Percentiles rank a stretch among this genome's conserved stretches.
Conservation (phyloP, 352 stramenopile species). For the Phytophthora lateralis region DNA sequence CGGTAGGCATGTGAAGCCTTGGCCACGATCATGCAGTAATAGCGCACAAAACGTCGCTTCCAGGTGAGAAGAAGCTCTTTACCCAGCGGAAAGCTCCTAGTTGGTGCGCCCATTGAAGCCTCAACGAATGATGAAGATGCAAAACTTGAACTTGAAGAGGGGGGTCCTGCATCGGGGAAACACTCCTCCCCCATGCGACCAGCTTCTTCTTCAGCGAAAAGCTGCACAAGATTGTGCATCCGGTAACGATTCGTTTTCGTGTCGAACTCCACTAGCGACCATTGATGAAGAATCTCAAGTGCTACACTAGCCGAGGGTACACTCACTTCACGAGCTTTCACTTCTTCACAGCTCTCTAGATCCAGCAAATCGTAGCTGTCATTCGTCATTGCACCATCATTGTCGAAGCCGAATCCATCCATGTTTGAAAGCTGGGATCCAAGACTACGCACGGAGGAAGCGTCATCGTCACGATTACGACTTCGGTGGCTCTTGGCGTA, state of each 20-base stretch:
- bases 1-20: slow-evolving; percentile 78
- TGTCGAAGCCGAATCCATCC: slow-evolving; percentile 77
- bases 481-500: slow-evolving; percentile 49
- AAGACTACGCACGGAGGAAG: slow-evolving; percentile 58
- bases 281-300: slow-evolving; percentile 72
- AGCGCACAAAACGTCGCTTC: slow-evolving; percentile 86
- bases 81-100: slow-evolving; percentile 45
- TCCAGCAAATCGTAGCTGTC: slow-evolving; percentile 81
- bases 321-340: slow-evolving; percentile 50
- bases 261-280: slow-evolving; percentile 84
- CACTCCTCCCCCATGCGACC: slow-evolving; percentile 55
- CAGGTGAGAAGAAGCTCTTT: slow-evolving; percentile 75
- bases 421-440: slow-evolving; percentile 71
- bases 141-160: slow-evolving; percentile 15
- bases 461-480: slow-evolving; percentile 54
- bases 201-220: slow-evolving; percentile 85
- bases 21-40: slow-evolving; percentile 83
- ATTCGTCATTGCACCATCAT: slow-evolving; percentile 80
- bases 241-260: slow-evolving; percentile 71
- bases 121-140: slow-evolving; percentile 48
- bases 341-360: slow-evolving; percentile 71
- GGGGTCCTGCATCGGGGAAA: slow-evolving; percentile 28
- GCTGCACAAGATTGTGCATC: slow-evolving; percentile 85
- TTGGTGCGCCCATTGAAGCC: slow-evolving; percentile 34
- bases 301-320: slow-evolving; percentile 58